phyloP scores from a whole-genome alignment of 2,329 filamentous ascomycete species.

The Cladophialophora exuberans region DNA sequence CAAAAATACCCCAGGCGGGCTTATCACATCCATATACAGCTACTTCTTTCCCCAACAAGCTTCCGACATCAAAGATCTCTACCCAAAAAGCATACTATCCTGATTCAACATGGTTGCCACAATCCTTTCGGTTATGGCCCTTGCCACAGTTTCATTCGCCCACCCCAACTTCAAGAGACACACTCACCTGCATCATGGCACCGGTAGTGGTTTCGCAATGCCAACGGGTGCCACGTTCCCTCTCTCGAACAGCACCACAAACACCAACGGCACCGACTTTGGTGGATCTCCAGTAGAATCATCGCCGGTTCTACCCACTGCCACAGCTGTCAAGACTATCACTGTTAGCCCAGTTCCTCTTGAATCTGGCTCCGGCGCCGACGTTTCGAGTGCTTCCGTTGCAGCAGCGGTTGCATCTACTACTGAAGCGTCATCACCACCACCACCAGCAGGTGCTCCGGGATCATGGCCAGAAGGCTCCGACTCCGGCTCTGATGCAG shows the following conservation, averaged over 20 bases:
- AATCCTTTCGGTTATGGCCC: conserved; percentile 28
- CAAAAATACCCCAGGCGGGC: conserved; percentile 24
- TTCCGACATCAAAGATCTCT: conserved; percentile 1
- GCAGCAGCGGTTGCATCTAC: neutral
- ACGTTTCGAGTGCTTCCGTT: conserved; percentile 18
- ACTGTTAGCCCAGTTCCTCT: conserved; percentile 23
- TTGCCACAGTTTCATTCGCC: conserved; percentile 31
- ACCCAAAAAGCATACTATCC: conserved; percentile 9
- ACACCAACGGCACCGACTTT: conserved; percentile 21
- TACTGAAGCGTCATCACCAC: neutral
- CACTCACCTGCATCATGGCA: conserved; percentile 29
- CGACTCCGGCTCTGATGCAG: conserved; percentile 7
- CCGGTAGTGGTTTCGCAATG: conserved; percentile 20
- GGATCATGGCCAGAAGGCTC: neutral
- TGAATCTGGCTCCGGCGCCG: conserved; percentile 15
- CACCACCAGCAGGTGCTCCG: neutral
- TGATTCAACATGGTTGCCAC: conserved; percentile 32
- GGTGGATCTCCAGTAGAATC: conserved; percentile 22
- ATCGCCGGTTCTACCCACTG: too few relatives aligned
- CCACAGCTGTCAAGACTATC: conserved; percentile 11
- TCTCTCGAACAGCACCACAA: conserved; percentile 23
- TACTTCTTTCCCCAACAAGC: conserved; percentile 7
- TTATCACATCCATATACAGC: conserved; percentile 11
- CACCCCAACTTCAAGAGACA: conserved; percentile 30
- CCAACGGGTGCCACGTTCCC: conserved; percentile 22